Percentiles rank a stretch among this genome's conserved stretches.
These are phyloP conservation scores for Acidiella bohemica DNA, from an alignment of 495 filamentous ascomycete genomes.

Conservation along the genomic window DNA sequence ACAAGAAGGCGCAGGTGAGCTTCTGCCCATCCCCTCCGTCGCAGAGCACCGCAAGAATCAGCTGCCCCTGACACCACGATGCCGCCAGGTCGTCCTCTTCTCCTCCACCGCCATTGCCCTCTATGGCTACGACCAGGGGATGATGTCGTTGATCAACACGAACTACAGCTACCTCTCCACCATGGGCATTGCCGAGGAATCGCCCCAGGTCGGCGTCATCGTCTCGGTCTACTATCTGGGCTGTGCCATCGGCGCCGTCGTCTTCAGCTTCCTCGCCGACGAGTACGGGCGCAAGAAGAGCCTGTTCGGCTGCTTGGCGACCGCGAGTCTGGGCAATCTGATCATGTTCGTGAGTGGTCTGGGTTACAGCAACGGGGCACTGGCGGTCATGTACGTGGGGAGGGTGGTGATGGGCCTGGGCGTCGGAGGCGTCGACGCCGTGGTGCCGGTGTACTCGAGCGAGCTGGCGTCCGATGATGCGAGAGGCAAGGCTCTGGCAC, in stretches of 20 bases:
- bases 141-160: slow-evolving; percentile 50
- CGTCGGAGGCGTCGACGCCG: slow-evolving; percentile 43
- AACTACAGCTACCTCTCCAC: slow-evolving; percentile 41
- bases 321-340: slow-evolving; percentile 37
- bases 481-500: slow-evolving; percentile 39
- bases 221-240: slow-evolving; percentile 48
- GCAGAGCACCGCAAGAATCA: background rate
- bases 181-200: slow-evolving; percentile 37
- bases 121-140: slow-evolving; percentile 39
- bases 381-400: slow-evolving; percentile 38
- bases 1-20: slow-evolving; percentile 18
- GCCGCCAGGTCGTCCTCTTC: slow-evolving; percentile 36
- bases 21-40: no score
- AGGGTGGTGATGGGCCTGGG: slow-evolving; percentile 43
- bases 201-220: slow-evolving; percentile 41
- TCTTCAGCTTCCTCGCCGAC: slow-evolving; percentile 38
- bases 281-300: slow-evolving; percentile 35
- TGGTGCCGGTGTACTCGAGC: slow-evolving; percentile 43
- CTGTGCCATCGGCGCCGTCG: slow-evolving; percentile 38
- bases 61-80: background rate
- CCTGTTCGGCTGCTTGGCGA: slow-evolving; percentile 38
- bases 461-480: slow-evolving; percentile 38
- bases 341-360: slow-evolving; percentile 43
- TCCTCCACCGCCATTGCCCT: slow-evolving; percentile 44
- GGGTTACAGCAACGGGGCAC: slow-evolving; percentile 30